Conservation (phyloP, 345 rosid genomes). For the Anacardium occidentale region DNA sequence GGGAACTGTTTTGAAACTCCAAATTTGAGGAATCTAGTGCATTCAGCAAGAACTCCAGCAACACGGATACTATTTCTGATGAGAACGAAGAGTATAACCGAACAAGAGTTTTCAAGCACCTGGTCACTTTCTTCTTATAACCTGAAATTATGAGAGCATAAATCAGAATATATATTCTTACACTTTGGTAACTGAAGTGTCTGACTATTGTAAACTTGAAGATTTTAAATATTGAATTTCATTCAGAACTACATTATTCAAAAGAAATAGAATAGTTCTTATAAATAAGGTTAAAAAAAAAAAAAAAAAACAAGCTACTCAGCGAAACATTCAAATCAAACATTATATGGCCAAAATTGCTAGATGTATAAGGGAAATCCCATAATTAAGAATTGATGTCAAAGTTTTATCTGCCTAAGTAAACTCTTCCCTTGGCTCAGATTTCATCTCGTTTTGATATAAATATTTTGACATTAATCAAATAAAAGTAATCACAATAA, state of each 20-base stretch:
- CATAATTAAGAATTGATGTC: background rate
- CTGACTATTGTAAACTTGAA: slow-evolving; percentile 11
- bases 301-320: background rate
- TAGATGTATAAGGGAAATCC: background rate
- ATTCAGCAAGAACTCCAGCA: slow-evolving; percentile 58
- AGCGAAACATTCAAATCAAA: background rate
- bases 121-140: slow-evolving; percentile 45
- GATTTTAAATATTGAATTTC: background rate
- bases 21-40: slow-evolving; percentile 48
- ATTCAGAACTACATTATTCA: slow-evolving; percentile 3
- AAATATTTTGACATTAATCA: background rate
- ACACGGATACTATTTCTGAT: slow-evolving; percentile 64
- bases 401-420: background rate
- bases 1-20: slow-evolving; percentile 35
- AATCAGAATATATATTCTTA: slow-evolving; percentile 13
- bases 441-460: no score
- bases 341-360: background rate
- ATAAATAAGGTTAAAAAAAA: background rate
- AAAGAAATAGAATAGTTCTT: background rate
- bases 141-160: slow-evolving; percentile 47
- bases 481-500: background rate
- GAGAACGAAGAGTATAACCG: slow-evolving; percentile 65
- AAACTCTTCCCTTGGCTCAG: no score
- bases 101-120: slow-evolving; percentile 53
- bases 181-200: slow-evolving; percentile 7